Conservation (phyloP, 2,329 filamentous ascomycete species). For the Onygenales sp. region DNA sequence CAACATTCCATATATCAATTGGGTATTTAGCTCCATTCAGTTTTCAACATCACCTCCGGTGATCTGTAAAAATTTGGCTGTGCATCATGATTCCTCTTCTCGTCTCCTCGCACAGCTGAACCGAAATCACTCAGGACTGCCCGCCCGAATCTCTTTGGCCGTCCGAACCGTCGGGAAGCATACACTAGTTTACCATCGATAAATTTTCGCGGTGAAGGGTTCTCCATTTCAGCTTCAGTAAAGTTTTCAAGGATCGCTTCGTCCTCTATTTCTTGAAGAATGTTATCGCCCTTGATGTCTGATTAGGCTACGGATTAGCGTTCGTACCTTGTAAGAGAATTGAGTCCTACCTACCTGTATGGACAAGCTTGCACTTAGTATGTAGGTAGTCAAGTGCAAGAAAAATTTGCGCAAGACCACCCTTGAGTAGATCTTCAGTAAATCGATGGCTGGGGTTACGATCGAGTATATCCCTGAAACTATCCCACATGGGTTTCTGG, state of each 20-base stretch:
- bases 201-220: slow-evolving; percentile 29
- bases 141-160: slow-evolving; percentile 22
- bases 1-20: slow-evolving; percentile 44
- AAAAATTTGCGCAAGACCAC: slow-evolving; percentile 28
- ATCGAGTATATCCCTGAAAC: slow-evolving; percentile 28
- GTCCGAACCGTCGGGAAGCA: slow-evolving; percentile 23
- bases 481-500: slow-evolving; percentile 32
- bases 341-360: slow-evolving; percentile 28
- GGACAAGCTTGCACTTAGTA: slow-evolving; percentile 34
- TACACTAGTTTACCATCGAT: slow-evolving; percentile 25
- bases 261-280: slow-evolving; percentile 29
- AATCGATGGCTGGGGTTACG: slow-evolving; percentile 30
- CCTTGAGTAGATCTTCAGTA: slow-evolving; percentile 28
- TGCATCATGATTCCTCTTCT: slow-evolving; percentile 34
- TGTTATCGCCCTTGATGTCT: slow-evolving; percentile 38
- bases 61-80: slow-evolving; percentile 28
- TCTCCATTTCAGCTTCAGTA: slow-evolving; percentile 22
- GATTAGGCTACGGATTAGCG: slow-evolving; percentile 1
- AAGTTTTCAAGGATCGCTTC: slow-evolving; percentile 26
- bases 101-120: slow-evolving; percentile 26
- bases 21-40: slow-evolving; percentile 36
- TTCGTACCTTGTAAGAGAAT: background rate
- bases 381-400: slow-evolving; percentile 36
- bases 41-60: slow-evolving; percentile 38
- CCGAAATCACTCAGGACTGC: slow-evolving; percentile 31